Evolutionary conservation across 306 rosid genomes (phyloP), one percentile per base, ranked within the genome.

Genomic region (Pyrus bretschneideri): DNA sequence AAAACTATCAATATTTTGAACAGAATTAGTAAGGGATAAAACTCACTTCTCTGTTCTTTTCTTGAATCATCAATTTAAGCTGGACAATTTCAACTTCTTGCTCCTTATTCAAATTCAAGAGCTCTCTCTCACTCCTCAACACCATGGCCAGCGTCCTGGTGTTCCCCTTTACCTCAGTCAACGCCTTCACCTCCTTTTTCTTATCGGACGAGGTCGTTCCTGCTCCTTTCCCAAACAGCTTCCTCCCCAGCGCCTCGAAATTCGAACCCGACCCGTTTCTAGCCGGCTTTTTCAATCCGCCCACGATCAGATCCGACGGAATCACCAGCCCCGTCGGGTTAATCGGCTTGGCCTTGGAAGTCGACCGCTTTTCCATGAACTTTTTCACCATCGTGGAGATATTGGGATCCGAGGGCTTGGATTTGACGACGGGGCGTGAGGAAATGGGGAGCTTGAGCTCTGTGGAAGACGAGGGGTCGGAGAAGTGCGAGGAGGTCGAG

Each of bases 81-180:
- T 81, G 82, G 1, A 87, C 33, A 60, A 92, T 88, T 79, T 90
- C 91, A 35, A 35, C 51, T 13, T 89, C 92, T 22, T 88, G 96
- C 3, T 89, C 96, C 87, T 95, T 95, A 51, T 87, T 89, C 65
- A 76, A 23, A 79, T 71, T 77, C 68, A 95, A 82, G 59, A 95
- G 98, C 89, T 95, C 98, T 77, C 99, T 85, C 88, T 95, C 99
- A 52, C 99, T 95, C 70, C 99, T 83, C 62, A 92, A 75, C 79
- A 92, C 97, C 99, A 90, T 92, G 1, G 97, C 96, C 69, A 95
- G 79, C 0, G 99, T 92, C 82, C 99, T 92, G 3, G 99, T 90
- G 74, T 95, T 95, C 52, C 79, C 89, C 77, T 88, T 95, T 40
- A 92, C 98, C 77, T 95, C 98, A 9, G 97, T 95, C 91, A 95